Evolutionary conservation across 2,329 filamentous ascomycete genomes (phyloP).

Genomic region (Lomentospora prolificans): DNA sequence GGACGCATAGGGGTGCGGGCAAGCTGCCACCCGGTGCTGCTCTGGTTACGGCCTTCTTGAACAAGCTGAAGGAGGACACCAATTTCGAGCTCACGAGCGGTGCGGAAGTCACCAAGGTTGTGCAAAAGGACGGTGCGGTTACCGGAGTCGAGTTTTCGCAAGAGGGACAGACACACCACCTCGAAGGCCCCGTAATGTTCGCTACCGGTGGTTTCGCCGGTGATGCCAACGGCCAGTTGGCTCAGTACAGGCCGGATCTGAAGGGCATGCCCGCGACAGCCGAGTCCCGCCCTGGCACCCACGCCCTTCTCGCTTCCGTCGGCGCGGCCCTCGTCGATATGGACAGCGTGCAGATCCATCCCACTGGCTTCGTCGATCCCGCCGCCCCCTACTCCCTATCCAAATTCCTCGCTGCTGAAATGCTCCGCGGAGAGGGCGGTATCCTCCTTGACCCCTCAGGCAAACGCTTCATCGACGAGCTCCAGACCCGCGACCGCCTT

Average conservation of each 20-base stretch:
- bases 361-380: constrained; percentile 53
- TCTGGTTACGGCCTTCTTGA: constrained; percentile 45
- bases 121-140: constrained; percentile 27
- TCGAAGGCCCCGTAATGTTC: constrained; percentile 48
- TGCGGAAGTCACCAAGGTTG: constrained; percentile 42
- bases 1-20: constrained; percentile 48
- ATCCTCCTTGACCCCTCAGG: constrained; percentile 39
- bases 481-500: constrained; percentile 48
- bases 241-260: constrained; percentile 48
- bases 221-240: constrained; percentile 46
- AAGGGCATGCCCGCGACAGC: constrained; percentile 53
- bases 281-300: constrained; percentile 45
- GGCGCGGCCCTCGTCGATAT: constrained; percentile 38
- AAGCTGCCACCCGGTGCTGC: constrained; percentile 48
- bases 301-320: constrained; percentile 29
- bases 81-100: constrained; percentile 42
- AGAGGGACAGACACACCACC: constrained; percentile 24
- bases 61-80: constrained; percentile 35
- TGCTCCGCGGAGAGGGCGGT: constrained; percentile 53
- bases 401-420: constrained; percentile 56
- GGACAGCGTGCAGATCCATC: constrained; percentile 53
- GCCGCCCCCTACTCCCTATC: constrained; percentile 31
- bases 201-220: constrained; percentile 54
- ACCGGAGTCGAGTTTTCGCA: constrained; percentile 41
- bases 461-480: constrained; percentile 50